Evolutionary conservation across 164 flowering plant species (phyloP), one percentile per base, ranked within the genome.

Genomic region (Stephania yunnanensis): DNA sequence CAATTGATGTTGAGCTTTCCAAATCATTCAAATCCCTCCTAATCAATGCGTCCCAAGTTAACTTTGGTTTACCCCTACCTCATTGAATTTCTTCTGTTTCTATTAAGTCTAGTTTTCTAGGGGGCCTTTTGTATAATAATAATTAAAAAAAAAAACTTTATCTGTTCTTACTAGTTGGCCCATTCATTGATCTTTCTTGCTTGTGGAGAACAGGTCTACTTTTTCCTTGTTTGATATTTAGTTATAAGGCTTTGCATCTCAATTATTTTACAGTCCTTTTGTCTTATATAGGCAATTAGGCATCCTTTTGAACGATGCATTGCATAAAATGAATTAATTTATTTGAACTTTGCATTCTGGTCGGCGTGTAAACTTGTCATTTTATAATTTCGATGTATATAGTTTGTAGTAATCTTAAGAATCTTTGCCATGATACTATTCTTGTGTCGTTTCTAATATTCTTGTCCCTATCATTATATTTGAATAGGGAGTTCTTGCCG

Each of bases 401-500:
- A 58, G 22, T 58, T 20, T 58, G 17, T 58, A 19, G n/a, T 20
- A n/a, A 55, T 19, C 63, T 55, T 12, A 19, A 19, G 13, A 20
- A 58, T 17, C 22, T 58, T 17, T 58, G 65, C 65, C 65, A 58
- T 58, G 65, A 58, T 17, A 58, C 20, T 19, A 17, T 58, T 58
- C 65, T 58, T 58, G n/a, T 17, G n/a, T 58, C n/a, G 20, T 58
- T 11, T 72, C 68, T 55, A 71, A n/a, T 50, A 75, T 20, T 50
- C 22, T 58, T 55, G 30, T 46, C 15, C 36, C 36, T 44, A 71
- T 53, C 74, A 25, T 4, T 36, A 31, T 50, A 53, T 42, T 58
- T 72, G 75, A 73, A 71, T 52, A 95, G 97, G 98, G 99, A 79
- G 93, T 95, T 80, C 98, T 93, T 83, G 97, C 99, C 78, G 99